phyloP scores from a whole-genome alignment of 2,329 filamentous ascomycete genomes.

The Apiospora arundinis region DNA sequence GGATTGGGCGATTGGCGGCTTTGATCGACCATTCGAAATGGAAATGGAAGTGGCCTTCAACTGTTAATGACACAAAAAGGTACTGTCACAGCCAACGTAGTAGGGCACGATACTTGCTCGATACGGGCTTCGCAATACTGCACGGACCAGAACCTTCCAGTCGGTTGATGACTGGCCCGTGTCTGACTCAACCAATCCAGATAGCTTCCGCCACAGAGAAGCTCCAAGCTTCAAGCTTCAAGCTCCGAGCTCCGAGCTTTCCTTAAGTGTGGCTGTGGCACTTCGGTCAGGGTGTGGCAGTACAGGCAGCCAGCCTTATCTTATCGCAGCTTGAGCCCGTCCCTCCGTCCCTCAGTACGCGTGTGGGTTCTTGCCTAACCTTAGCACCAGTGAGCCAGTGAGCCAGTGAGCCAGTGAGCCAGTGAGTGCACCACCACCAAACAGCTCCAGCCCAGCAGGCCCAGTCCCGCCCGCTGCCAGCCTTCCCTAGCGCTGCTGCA shows the following conservation, averaged over 20 bases:
- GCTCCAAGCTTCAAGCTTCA: neutral
- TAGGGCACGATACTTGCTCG: neutral
- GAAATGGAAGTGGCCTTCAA: no score
- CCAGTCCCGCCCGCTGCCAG: neutral
- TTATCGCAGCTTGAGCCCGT: slow-evolving; percentile 1
- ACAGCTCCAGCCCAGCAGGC: neutral
- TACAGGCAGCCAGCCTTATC: neutral
- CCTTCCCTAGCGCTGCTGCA: neutral
- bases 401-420: no score
- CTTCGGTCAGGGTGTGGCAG: neutral
- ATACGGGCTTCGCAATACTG: neutral
- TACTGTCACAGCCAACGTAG: neutral
- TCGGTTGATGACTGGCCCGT: neutral
- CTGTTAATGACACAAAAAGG: no score
- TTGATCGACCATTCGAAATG: neutral
- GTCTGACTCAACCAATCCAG: neutral
- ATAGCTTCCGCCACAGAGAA: slow-evolving; percentile 5
- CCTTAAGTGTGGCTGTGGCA: neutral
- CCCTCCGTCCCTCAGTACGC: slow-evolving; percentile 31
- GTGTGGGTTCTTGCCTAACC: slow-evolving; percentile 43
- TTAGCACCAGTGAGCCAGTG: slow-evolving; percentile 37
- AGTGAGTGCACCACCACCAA: no score
- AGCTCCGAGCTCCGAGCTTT: neutral
- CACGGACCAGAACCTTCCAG: slow-evolving; percentile 13
- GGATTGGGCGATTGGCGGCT: neutral